A percentile compares a stretch with the other conserved stretches of the same genome.
phyloP scores from a whole-genome alignment of 805 yeast genomes.

The Yamadazyma olivae region DNA sequence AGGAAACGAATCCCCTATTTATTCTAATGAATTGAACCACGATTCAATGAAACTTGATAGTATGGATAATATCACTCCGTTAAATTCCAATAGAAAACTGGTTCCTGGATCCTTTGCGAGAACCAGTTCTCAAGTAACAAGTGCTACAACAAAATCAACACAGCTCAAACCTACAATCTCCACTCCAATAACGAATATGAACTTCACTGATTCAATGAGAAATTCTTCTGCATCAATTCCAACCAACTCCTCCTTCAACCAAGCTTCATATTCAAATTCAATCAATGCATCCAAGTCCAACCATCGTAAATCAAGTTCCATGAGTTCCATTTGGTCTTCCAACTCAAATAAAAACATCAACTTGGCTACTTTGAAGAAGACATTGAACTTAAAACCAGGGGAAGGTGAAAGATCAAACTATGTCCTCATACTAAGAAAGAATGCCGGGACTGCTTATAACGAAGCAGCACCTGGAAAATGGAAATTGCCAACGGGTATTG shows the following conservation, averaged over 20 bases:
- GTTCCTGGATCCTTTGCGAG: constrained; percentile 2
- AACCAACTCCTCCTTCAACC: neutral
- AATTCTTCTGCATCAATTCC: constrained; percentile 1
- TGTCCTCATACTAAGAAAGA: constrained; percentile 41
- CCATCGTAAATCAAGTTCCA: constrained; percentile 21
- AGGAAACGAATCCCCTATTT: constrained; percentile 1
- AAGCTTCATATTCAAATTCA: neutral
- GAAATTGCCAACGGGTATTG: constrained; percentile 55
- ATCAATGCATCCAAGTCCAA: neutral
- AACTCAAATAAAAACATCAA: constrained; percentile 34
- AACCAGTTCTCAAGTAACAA: constrained; percentile 10
- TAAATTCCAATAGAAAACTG: neutral
- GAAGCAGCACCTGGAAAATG: constrained; percentile 45
- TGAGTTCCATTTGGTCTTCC: constrained; percentile 34
- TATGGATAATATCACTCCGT: neutral
- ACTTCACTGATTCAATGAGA: constrained; percentile 5
- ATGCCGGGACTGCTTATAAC: constrained; percentile 48
- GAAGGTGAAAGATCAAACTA: constrained; percentile 53
- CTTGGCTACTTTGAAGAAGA: constrained; percentile 34
- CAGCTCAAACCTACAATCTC: constrained; percentile 13
- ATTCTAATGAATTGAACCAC: neutral
- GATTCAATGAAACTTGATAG: neutral
- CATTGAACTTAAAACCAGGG: constrained; percentile 38
- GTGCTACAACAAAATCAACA: constrained; percentile 4
- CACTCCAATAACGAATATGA: constrained; percentile 14